Evolutionary conservation across 345 rosid species (phyloP), one percentile per base, ranked within the genome.

Genomic region (Populus ilicifolia): DNA sequence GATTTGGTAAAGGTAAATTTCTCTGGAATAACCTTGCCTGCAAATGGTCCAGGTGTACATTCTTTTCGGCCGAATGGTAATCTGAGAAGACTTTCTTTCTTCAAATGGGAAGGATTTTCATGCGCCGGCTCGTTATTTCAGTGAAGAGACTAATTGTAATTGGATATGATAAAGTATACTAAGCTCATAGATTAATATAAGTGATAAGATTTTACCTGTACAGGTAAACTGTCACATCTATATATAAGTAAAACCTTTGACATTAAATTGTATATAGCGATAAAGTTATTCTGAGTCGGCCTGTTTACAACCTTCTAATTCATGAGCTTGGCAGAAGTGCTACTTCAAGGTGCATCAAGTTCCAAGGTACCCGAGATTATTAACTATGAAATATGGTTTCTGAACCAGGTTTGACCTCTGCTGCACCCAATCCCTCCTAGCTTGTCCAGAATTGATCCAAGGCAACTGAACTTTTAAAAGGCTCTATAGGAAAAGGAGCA

Each of bases 1-100:
- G 88, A 86, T 81, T 68, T 77, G 68, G 78, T 46, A 62, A 74
- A 77, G 61, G 17, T 68, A 21, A 72, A 7, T 0, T 75, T 61
- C 74, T 5, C 64, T 74, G 20, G 75, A 65, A 56, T 68, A 65
- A 69, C 54, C 4, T 38, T 44, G 87, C 87, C 73, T 72, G 84
- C 83, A 68, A 63, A 25, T 7, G 56, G 33, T 14, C 70, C 38
- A 30, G 20, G 41, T 44, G 61, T 5, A 27, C 73, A 29, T 70
- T 48, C 39, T 70, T 25, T 70, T 23, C 29, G 3, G 61, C 12
- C 11, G 61, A 17, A 30, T 18, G 13, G n/a, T 44, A 25, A 2
- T 16, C 52, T 25, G 16, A 11, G 21, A 30, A 18, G 29, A 21
- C 30, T 20, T 48, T 33, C 10, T 56, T 59, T 16, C 2, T 16